Conservation (phyloP, 2,329 filamentous ascomycete species). For the Pseudogymnoascus sp. region DNA sequence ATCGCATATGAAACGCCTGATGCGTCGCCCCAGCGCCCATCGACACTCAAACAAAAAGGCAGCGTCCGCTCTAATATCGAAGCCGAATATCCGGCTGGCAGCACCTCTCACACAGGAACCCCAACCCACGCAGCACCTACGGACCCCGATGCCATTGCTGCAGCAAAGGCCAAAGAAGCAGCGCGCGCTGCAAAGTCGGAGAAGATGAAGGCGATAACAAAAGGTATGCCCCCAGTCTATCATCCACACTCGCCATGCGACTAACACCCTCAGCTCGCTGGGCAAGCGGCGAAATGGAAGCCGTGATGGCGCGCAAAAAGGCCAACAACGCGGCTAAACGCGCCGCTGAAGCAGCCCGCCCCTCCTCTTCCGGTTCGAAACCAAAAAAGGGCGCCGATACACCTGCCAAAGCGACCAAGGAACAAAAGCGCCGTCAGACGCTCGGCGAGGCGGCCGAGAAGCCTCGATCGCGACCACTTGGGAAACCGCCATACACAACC, state of each 20-base stretch:
- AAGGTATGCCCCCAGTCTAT: constrained; percentile 6
- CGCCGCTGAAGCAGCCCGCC: not conserved
- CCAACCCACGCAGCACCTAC: not conserved
- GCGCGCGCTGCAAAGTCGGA: constrained; percentile 11
- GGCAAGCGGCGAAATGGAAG: constrained; percentile 54
- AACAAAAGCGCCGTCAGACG: not conserved
- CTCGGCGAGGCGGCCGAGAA: not conserved
- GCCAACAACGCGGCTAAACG: constrained; percentile 50
- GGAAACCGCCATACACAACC: not conserved
- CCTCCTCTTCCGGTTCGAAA: not conserved
- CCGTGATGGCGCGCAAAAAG: constrained; percentile 53
- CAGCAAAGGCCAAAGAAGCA: not conserved
- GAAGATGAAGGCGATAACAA: constrained; percentile 14
- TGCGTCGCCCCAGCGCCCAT: not conserved
- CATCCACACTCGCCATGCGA: too few relatives aligned
- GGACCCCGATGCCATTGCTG: not conserved
- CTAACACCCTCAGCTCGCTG: constrained; percentile 37
- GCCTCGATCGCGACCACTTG: not conserved
- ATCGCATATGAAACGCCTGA: not conserved
- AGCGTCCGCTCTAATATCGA: not conserved
- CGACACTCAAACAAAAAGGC: not conserved
- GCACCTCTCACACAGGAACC: not conserved
- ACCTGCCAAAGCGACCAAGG: not conserved
- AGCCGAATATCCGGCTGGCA: not conserved
- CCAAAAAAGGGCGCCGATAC: not conserved